Percentiles rank a stretch among this genome's conserved stretches.
Evolutionary conservation across 2,329 filamentous ascomycete species (phyloP).

Genomic region (Verruconis gallopava): DNA sequence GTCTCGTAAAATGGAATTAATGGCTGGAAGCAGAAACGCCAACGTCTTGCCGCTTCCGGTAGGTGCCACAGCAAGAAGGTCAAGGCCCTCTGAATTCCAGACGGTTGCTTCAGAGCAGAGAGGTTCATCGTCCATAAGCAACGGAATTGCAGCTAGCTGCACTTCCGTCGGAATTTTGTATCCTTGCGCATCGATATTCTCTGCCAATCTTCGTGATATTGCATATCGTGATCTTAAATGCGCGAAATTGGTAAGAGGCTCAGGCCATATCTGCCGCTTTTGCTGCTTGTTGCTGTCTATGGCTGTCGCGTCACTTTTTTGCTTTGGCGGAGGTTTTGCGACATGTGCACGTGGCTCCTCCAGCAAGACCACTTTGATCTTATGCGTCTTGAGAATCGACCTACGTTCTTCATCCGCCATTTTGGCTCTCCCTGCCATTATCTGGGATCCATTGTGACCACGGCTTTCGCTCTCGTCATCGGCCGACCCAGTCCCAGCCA

Average conservation of each 20-base stretch:
- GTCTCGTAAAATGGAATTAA: constrained; percentile 52
- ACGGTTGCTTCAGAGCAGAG: constrained; percentile 27
- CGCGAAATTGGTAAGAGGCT: constrained; percentile 64
- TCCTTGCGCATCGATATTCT: constrained; percentile 72
- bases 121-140: constrained; percentile 50
- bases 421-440: constrained; percentile 9
- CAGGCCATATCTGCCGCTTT: constrained; percentile 54
- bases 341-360: no score
- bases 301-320: background rate
- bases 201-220: constrained; percentile 59
- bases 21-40: constrained; percentile 76
- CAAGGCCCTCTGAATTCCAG: constrained; percentile 31
- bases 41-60: constrained; percentile 96
- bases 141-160: constrained; percentile 71
- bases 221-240: constrained; percentile 58
- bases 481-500: background rate
- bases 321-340: no score
- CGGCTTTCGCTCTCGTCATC: background rate
- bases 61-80: constrained; percentile 80
- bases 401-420: constrained; percentile 61
- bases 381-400: constrained; percentile 62
- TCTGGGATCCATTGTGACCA: background rate
- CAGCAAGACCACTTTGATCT: constrained; percentile 73
- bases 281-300: no score
- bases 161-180: constrained; percentile 87